Percentiles rank a stretch among this genome's conserved stretches.
Evolutionary conservation across 2,329 filamentous ascomycete species (phyloP).

Genomic region (Xylaria sp.): DNA sequence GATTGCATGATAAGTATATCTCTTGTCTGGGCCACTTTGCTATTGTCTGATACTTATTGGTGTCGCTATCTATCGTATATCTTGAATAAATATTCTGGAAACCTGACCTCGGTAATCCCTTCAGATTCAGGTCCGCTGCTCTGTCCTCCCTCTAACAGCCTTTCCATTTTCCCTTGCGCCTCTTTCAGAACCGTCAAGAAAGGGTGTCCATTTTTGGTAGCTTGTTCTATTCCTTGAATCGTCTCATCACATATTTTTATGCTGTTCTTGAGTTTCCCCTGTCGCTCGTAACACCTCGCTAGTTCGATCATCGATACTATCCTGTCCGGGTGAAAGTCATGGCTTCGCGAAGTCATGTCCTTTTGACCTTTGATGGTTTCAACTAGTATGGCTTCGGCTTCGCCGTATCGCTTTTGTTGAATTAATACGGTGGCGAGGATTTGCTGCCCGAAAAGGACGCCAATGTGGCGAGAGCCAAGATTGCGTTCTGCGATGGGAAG

Average conservation of each 20-base stretch:
- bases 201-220: background rate
- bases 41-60: no score
- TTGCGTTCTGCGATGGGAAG: constrained; percentile 14
- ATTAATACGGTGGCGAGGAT: constrained; percentile 20
- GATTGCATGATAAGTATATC: no score
- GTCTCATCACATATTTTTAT: constrained; percentile 6
- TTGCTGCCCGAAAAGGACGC: constrained; percentile 21
- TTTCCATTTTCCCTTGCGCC: background rate
- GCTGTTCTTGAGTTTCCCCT: constrained; percentile 3
- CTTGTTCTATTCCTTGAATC: background rate
- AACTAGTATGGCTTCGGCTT: constrained; percentile 7
- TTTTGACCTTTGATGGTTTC: constrained; percentile 6
- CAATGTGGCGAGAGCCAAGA: constrained; percentile 15
- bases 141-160: background rate
- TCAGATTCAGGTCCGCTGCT: background rate
- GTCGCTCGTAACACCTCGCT: constrained; percentile 18
- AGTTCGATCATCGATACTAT: constrained; percentile 22
- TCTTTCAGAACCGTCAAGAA: background rate
- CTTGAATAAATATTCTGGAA: background rate
- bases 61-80: no score
- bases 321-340: constrained; percentile 22
- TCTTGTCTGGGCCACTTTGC: no score
- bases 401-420: background rate
- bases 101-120: background rate
- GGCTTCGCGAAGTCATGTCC: constrained; percentile 13